Conservation (phyloP, 2,329 filamentous ascomycete species). For the Neurospora sp. region DNA sequence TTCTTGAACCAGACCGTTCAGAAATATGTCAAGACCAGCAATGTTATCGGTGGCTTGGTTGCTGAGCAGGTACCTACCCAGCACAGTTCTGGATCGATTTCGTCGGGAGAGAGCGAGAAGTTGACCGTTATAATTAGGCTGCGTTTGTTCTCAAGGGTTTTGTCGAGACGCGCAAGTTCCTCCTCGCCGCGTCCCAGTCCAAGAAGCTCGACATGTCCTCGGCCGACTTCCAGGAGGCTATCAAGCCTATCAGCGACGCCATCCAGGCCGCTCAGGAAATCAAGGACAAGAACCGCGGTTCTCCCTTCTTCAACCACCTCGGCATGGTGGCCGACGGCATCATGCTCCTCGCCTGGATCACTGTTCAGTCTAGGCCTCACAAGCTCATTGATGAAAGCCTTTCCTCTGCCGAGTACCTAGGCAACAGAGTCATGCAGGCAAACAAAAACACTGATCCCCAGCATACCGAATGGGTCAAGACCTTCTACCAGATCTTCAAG, state of each 20-base stretch:
- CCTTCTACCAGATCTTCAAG: slow-evolving; percentile 87
- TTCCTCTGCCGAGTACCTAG: slow-evolving; percentile 82
- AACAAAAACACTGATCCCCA: slow-evolving; percentile 69
- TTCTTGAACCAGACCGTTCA: slow-evolving; percentile 66
- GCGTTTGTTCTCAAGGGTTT: slow-evolving; percentile 55
- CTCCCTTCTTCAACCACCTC: slow-evolving; percentile 69
- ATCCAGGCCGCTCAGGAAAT: slow-evolving; percentile 72
- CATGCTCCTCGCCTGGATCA: slow-evolving; percentile 83
- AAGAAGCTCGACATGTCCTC: slow-evolving; percentile 73
- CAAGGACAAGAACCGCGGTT: slow-evolving; percentile 70
- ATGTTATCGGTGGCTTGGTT: slow-evolving; percentile 66
- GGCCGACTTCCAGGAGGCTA: slow-evolving; percentile 60
- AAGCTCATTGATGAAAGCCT: slow-evolving; percentile 80
- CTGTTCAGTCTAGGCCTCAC: slow-evolving; percentile 69
- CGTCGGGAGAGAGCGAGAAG: neutral
- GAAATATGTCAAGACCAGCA: slow-evolving; percentile 69
- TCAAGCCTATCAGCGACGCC: slow-evolving; percentile 79
- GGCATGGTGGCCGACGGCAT: slow-evolving; percentile 86
- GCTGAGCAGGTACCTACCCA: slow-evolving; percentile 58
- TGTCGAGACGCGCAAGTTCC: slow-evolving; percentile 74
- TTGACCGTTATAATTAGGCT: slow-evolving; percentile 24
- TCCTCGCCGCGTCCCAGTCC: slow-evolving; percentile 80
- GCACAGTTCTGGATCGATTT: neutral
- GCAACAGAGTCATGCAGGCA: slow-evolving; percentile 87
- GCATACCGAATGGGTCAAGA: slow-evolving; percentile 80